Evolutionary conservation across 2,329 filamentous ascomycete species (phyloP).

Genomic region (Aspergillus quadricinctus): DNA sequence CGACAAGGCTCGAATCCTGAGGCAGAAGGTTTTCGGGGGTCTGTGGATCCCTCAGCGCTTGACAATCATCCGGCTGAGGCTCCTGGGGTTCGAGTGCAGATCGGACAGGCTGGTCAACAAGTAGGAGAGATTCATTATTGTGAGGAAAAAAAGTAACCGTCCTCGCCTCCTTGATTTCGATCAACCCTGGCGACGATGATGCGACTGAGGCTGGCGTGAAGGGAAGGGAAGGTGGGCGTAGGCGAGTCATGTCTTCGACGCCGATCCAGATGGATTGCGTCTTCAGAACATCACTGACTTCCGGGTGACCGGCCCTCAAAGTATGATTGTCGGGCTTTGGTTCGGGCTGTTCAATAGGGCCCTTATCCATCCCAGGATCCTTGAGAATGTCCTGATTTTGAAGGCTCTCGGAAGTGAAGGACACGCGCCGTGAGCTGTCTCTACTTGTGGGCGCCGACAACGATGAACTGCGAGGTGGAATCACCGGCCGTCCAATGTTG

Average conservation of each 20-base stretch:
- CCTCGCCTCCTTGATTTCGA: conserved; percentile 59
- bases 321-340: conserved; percentile 19
- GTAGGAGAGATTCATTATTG: conserved; percentile 59
- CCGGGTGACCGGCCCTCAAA: conserved; percentile 12
- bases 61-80: conserved; percentile 17
- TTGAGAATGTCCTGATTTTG: conserved; percentile 28
- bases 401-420: conserved; percentile 42
- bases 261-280: conserved; percentile 34
- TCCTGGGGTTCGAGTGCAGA: conserved; percentile 26
- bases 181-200: conserved; percentile 46
- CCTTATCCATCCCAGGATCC: conserved; percentile 22
- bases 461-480: conserved; percentile 42
- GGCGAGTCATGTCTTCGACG: conserved; percentile 37
- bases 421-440: conserved; percentile 42
- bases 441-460: conserved; percentile 45
- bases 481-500: conserved; percentile 24
- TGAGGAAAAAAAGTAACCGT: conserved; percentile 59
- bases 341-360: conserved; percentile 15
- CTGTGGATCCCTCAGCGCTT: conserved; percentile 14
- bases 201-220: conserved; percentile 46
- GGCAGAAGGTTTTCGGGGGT: conserved; percentile 23
- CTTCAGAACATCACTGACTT: conserved; percentile 26
- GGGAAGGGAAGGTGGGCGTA: conserved; percentile 46
- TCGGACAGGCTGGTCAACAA: conserved; percentile 53
- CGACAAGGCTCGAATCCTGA: conserved; percentile 30